Base-by-base conservation (phyloP, 2,329 filamentous ascomycete species). In the Chaetomiaceae sp. region DNA sequence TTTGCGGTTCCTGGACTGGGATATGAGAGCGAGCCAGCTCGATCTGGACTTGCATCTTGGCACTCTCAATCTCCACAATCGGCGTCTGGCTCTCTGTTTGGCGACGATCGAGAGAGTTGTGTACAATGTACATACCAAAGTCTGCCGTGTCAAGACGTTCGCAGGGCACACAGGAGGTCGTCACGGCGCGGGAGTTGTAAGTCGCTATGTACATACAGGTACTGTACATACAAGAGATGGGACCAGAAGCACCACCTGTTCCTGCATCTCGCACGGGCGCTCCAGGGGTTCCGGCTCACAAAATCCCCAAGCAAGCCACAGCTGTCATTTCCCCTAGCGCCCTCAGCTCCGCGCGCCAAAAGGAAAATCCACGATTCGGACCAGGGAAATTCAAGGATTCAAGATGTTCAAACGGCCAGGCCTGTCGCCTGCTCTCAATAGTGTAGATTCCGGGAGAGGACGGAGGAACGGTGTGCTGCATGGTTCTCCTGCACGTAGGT, bases 41-140 rank as follows among this genome's bases (percentile, higher is more conserved):
- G 48, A 51, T 51, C 47, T 54, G 42, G 52, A 18, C 30, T 48
- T 49, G 40, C 37, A 25, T 18, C 53, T 49, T 55, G 49, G 53
- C 44, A 29, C 27, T 5, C 18, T 47, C 37, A n/a, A 38, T 44
- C 43, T 45, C 43, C 48, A 32, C 34, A n/a, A 34, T 50, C 34
- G 16, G 40, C 40, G 10, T 36, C 50, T 47, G 42, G 46, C 46
- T 41, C 29, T 29, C 23, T 10, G 4, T 30, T n/a, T n/a, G n/a
- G n/a, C n/a, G 25, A 27, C 25, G 25, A 27, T 36, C 33, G 7
- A 33, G 14, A 33, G 30, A 33, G 25, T 9, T 27, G 25, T 27
- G 25, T 5, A 9, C 25, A 27, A 27, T 27, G 25, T 27, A 9
- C n/a, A n/a, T n/a, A n/a, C n/a, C n/a, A n/a, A n/a, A n/a, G n/a